Evolutionary conservation across 1,284 basidiomycete genomes (phyloP), one percentile per base, ranked within the genome.

Genomic region (Moniliophthora roreri): DNA sequence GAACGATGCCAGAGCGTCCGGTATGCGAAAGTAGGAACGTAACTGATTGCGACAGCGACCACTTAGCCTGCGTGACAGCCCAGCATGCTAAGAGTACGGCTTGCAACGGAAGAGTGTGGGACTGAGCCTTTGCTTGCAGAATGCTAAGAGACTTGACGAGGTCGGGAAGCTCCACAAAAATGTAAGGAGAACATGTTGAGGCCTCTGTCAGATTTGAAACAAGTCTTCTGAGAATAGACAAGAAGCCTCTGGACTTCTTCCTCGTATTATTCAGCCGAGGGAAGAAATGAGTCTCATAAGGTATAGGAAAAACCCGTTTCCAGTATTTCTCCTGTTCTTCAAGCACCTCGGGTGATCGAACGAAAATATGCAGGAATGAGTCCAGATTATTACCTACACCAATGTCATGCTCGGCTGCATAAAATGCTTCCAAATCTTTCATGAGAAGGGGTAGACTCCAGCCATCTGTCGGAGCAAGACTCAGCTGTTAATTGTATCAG

Each of bases 11-110:
- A 5, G 73, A 71, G 46, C 78, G 66, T 26, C 78, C 74, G 15
- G 70, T 71, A 52, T 79, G 77, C 73, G 77, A 78, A 16, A 80
- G 65, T 2, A 76, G 76, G 51, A 80, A 76, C 2, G 69, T 74
- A 2, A 70, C 66, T 24, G 60, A 59, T 23, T 62, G 58, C 15
- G 66, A 57, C 2, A 60, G 58, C 7, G 70, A 65, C 42, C 69
- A 60, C n/a, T 59, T 60, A 18, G 69, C 69, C 53, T 79, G 77
- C 23, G 76, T 58, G 13, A 63, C 64, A 6, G 75, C 72, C 78
- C 77, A 80, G 53, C 69, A 74, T 5, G 77, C 74, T 39, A 80
- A 62, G 46, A 78, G 68, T 11, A 79, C 61, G 23, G 70, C 69
- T 24, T 75, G 68, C 26, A 78, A 59, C 6, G 76, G 69, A 24